Conservation (phyloP, 176 grass and related monocot species). For the Phoenix dactylifera region DNA sequence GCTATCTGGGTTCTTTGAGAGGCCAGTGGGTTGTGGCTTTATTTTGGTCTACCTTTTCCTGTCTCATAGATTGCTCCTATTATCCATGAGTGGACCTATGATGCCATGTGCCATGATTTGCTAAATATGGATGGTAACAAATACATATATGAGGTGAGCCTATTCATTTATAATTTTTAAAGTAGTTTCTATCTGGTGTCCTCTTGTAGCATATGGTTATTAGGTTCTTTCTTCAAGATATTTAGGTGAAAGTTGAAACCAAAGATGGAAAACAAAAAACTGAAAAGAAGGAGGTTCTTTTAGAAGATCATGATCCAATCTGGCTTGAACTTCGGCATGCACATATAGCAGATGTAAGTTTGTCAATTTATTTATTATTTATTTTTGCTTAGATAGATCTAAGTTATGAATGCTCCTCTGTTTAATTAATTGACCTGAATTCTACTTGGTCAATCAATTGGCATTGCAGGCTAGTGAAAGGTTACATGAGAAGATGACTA, state of each 20-base stretch:
- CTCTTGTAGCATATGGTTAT: slow-evolving; percentile 9
- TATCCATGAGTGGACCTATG: slow-evolving; percentile 99
- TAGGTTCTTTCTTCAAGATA: slow-evolving; percentile 5
- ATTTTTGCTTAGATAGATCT: background rate
- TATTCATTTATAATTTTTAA: background rate
- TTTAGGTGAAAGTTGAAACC: slow-evolving; percentile 46
- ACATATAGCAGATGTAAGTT: slow-evolving; percentile 79
- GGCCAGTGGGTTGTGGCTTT: background rate
- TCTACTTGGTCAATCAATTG: slow-evolving; percentile 1
- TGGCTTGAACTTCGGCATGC: slow-evolving; percentile 80
- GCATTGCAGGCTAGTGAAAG: slow-evolving; percentile 56
- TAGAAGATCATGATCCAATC: slow-evolving; percentile 93
- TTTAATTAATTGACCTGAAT: background rate
- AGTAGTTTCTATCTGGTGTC: too few relatives aligned
- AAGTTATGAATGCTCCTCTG: too few relatives aligned
- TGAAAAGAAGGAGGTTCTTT: slow-evolving; percentile 78
- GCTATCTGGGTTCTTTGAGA: slow-evolving; percentile 4
- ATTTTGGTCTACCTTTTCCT: slow-evolving; percentile 13
- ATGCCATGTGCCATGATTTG: slow-evolving; percentile 96
- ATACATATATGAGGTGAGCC: slow-evolving; percentile 75
- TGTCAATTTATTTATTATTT: slow-evolving; percentile 16
- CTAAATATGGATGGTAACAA: slow-evolving; percentile 90
- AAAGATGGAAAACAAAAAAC: slow-evolving; percentile 42
- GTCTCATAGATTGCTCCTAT: slow-evolving; percentile 71
- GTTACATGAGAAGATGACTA: slow-evolving; percentile 82